Base-by-base conservation (phyloP, 2,329 filamentous ascomycete species). In the Paraphoma chrysanthemicola region DNA sequence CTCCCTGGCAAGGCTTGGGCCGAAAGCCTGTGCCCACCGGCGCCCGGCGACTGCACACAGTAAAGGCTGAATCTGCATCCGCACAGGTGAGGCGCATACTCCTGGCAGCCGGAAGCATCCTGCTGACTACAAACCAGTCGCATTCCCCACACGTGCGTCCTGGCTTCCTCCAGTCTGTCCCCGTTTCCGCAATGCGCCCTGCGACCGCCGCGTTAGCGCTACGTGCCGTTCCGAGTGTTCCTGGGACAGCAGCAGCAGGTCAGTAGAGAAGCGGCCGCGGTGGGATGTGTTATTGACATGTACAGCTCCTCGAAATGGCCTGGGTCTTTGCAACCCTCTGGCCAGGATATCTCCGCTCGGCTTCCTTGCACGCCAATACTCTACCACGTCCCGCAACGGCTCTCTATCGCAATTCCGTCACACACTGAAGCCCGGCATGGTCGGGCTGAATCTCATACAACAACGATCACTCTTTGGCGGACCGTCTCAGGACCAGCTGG, bases 401-500 rank as follows among this genome's bases (percentile, higher is more conserved):
- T 69, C 71, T 52, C 67, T 73, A 45, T 64, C 67, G 43, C 71
- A 70, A 16, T 54, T 73, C 12, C 72, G 69, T 29, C 64, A 69
- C 28, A 56, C 76, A 46, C 62, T 69, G n/a, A 62, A 67, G 43
- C 61, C 68, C 10, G 70, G 70, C 44, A 69, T 64, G 57, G 53
- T 78, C 41, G 77, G 77, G 29, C 67, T 81, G 54, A 73, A 70
- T 51, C 65, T 81, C 56, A 62, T 66, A 28, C 80, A 82, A 67
- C 77, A 77, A 57, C 75, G 81, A 56, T 76, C 76, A 11, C 60
- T 83, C 53, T 81, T 82, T 59, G 79, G 79, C 52, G 77, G 74
- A 47, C 75, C 78, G n/a, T 81, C 77, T 17, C 81, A 82, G 49
- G 86, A 83, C 62, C 77, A 94, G 54, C 86, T 99, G 33, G 92